Evolutionary conservation across 768 basidiomycete genomes (phyloP), one percentile per base, ranked within the genome.

Genomic region (Leccinellum luteum): DNA sequence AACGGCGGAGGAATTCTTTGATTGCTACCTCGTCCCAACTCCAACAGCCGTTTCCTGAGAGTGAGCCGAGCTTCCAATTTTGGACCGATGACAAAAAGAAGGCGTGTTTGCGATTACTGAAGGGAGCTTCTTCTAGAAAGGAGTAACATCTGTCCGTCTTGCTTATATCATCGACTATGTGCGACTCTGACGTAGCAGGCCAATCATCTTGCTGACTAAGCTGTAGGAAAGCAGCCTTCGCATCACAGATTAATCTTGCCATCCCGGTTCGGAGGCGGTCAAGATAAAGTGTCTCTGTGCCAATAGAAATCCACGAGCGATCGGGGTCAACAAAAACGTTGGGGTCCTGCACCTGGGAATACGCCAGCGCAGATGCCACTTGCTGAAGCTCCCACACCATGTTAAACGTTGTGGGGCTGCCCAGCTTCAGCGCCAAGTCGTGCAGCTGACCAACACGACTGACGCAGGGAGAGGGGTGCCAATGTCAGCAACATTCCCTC

Each of bases 351-450:
- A 55, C 47, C 19, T 59, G 51, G 4, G 38, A 23, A 27, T 30
- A 50, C 2, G 54, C 60, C 1, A 59, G 48, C 1, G 50, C 15
- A 2, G 57, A 59, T 0, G 60, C 57, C 1, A 44, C 31, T 4
- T 61, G 57, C 7, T 59, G 58, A 9, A 59, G 47, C 38, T 61
- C 60, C 35, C 50, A 61, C 0, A 61, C 6, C 54, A 55, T 55
- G 32, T 61, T 61, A 47, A 51, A 61, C 0, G 60, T 47, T 0
- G 45, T 54, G 0, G 52, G 52, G 0, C 1, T 14, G 2, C 57
- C 50, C 13, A 60, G 12, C n/a, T 35, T 8, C 6, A 60, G 38
- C 0, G 30, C 53, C 0, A 21, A 1, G 3, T 35, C 6, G 17
- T 60, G 21, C 30, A 35, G 15, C 28, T 17, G 35, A 41, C 31